phyloP scores from a whole-genome alignment of 768 basidiomycete genomes.

The Phylloporus sp. region DNA sequence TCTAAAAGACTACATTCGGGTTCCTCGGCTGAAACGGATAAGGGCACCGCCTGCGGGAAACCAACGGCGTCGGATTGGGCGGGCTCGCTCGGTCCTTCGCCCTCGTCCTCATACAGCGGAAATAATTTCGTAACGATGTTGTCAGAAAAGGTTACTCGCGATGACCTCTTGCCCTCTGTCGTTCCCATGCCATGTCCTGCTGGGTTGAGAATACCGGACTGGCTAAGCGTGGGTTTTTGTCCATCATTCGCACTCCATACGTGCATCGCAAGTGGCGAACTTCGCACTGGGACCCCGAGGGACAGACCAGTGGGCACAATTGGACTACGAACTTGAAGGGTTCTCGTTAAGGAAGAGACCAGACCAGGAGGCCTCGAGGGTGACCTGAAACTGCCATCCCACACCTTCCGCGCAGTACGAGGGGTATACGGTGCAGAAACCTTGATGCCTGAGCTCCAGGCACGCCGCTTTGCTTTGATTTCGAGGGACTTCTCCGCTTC shows the following conservation, averaged over 20 bases:
- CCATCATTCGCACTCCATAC: conserved; percentile 39
- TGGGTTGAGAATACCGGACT: conserved; percentile 16
- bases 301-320: conserved; percentile 37
- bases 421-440: conserved; percentile 28
- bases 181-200: conserved; percentile 13
- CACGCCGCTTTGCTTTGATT: conserved; percentile 54
- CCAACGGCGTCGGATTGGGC: conserved; percentile 11
- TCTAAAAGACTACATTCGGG: not conserved
- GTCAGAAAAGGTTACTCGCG: conserved; percentile 17
- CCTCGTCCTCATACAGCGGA: conserved; percentile 30
- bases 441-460: conserved; percentile 57
- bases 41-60: conserved; percentile 18
- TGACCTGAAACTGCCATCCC: conserved; percentile 12
- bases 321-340: conserved; percentile 9
- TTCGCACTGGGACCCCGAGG: conserved; percentile 45
- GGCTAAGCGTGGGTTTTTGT: conserved; percentile 18
- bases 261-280: conserved; percentile 45
- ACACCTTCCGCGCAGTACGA: conserved; percentile 6
- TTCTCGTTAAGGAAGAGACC: not conserved
- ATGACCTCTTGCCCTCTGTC: conserved; percentile 11
- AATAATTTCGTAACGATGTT: conserved; percentile 20
- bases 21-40: not conserved
- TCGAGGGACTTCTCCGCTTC: conserved; percentile 41
- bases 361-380: conserved; percentile 22
- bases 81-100: conserved; percentile 31